Conservation (phyloP, 2,329 filamentous ascomycete species). For the Alternaria panax region DNA sequence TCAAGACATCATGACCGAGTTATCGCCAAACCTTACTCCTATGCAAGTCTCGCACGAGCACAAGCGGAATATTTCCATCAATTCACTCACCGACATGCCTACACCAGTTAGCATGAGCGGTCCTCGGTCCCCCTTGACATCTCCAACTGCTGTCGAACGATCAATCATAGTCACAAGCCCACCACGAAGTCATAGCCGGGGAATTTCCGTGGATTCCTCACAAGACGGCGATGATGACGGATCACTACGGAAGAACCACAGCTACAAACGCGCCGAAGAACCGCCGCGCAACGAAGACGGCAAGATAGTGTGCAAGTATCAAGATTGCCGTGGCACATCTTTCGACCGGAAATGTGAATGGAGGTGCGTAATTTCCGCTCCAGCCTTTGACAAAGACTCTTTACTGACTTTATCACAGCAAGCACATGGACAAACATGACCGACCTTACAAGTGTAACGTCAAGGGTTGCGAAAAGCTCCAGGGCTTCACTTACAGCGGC, state of each 20-base stretch:
- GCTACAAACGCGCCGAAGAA: constrained; percentile 55
- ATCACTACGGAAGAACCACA: constrained; percentile 47
- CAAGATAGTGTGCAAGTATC: constrained; percentile 75
- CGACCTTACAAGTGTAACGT: constrained; percentile 86
- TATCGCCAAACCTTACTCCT: constrained; percentile 28
- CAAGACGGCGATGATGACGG: constrained; percentile 40
- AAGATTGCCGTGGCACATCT: constrained; percentile 71
- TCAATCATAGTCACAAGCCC: constrained; percentile 34
- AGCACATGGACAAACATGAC: constrained; percentile 99
- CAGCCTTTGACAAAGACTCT: constrained; percentile 26
- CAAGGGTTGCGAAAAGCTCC: constrained; percentile 86
- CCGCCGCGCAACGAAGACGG: constrained; percentile 71
- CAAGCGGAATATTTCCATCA: constrained; percentile 42
- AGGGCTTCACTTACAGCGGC: constrained; percentile 93
- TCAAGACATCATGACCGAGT: constrained; percentile 35
- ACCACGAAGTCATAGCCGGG: constrained; percentile 24
- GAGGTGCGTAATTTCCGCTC: constrained; percentile 70
- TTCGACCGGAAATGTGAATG: constrained; percentile 91
- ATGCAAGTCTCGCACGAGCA: constrained; percentile 38
- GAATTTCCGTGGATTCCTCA: constrained; percentile 41
- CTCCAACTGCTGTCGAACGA: constrained; percentile 34
- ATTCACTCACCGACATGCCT: constrained; percentile 43
- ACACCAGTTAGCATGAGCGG: constrained; percentile 46
- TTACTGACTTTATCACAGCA: constrained; percentile 61
- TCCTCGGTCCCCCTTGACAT: constrained; percentile 38